A percentile compares a stretch with the other conserved stretches of the same genome.
phyloP scores from a whole-genome alignment of 176 grass and related monocot genomes.

The Zoysia pacifica region DNA sequence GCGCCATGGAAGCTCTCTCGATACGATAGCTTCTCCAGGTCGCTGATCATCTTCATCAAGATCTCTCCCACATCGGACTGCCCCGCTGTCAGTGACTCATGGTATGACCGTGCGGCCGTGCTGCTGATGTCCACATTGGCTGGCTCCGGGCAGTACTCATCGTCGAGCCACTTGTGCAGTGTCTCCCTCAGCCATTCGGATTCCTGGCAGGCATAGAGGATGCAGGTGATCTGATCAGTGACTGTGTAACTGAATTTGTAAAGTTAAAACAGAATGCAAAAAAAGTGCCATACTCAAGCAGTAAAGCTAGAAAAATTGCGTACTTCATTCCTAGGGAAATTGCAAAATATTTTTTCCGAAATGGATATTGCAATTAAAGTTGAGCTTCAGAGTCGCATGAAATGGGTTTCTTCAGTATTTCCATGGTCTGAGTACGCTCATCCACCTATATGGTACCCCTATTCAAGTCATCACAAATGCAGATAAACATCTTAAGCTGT shows the following conservation, averaged over 20 bases:
- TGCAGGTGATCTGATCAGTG: background rate
- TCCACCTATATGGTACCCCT: background rate
- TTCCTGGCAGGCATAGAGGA: constrained; percentile 50
- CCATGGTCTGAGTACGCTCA: background rate
- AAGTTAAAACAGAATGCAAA: too few species aligned
- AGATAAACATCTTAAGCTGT: too few species aligned
- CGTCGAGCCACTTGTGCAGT: constrained; percentile 84
- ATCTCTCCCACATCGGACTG: constrained; percentile 82
- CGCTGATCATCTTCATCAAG: constrained; percentile 67
- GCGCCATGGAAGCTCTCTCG: constrained; percentile 81
- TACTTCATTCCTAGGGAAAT: too few species aligned
- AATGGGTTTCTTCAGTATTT: background rate
- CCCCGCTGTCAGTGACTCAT: constrained; percentile 52
- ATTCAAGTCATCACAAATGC: background rate
- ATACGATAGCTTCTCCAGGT: constrained; percentile 76
- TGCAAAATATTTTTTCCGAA: too few species aligned
- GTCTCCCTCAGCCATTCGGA: constrained; percentile 86
- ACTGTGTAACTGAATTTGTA: background rate
- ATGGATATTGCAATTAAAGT: background rate
- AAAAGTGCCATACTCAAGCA: too few species aligned
- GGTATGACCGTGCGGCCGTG: constrained; percentile 63
- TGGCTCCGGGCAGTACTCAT: constrained; percentile 82
- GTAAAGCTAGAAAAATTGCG: too few species aligned
- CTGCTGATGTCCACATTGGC: constrained; percentile 88
- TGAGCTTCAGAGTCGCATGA: background rate